Base-by-base conservation (phyloP, 768 basidiomycete species). In the Porphyrellus cyaneotinctus region DNA sequence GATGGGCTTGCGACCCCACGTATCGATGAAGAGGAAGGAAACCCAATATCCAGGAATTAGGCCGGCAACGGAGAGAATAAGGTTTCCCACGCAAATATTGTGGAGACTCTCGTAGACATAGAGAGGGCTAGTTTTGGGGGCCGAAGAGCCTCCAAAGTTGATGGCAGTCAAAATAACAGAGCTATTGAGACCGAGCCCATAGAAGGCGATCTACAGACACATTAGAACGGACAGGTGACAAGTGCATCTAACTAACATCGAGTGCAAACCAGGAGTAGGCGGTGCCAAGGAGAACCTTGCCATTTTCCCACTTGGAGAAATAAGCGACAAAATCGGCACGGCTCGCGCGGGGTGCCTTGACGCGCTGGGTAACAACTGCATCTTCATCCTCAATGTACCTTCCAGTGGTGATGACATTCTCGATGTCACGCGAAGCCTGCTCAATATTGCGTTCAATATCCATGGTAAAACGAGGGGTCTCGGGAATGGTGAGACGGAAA, bases 401-500 rank as follows among this genome's bases (percentile, higher is more conserved):
- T 33, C 80, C 79, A 15, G 72, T 74, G 18, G 74, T 71, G 42
- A 93, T 57, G 51, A 90, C 87, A 42, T 78, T 76, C 52, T 85
- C 78, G 57, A 92, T 88, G 61, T 94, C 92, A 28, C 77, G 71
- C 1, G 82, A 51, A 8, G 91, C 92, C 64, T 87, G 88, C 36
- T 79, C 74, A 39, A 95, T 73, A 68, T 94, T 92, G 43, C 78
- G 76, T 69, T 93, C 90, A 54, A 95, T 81, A 75, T 95, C 92
- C 87, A 94, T 93, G 53, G 92, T 95, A 68, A 79, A 84, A 51
- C 92, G 89, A 24, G 92, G 92, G 0, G 91, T 94, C 68, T 94
- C 91, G 4, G 92, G 90, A 63, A 95, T 93, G 23, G 91, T 93
- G 31, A 94, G 79, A 66, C 92, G 89, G 86, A 90, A 94, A 75